Percentiles rank a stretch among this genome's conserved stretches.
These are phyloP conservation scores for Coemansia sp. DNA, from an alignment of 192 early-diverging fungal genomes.

Conservation along the genomic window DNA sequence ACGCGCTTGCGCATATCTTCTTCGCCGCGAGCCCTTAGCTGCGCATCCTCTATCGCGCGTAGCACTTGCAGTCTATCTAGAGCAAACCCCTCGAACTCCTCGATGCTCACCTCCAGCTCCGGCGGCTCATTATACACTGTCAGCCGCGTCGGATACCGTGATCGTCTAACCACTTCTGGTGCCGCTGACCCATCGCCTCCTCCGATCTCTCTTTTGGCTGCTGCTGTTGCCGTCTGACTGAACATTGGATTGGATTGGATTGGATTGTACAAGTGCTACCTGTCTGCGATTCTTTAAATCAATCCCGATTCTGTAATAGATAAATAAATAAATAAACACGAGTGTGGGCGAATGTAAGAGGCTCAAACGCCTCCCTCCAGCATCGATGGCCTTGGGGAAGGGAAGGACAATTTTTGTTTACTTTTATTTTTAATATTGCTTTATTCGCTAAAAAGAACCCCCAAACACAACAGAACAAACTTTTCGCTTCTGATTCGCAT, in stretches of 20 bases:
- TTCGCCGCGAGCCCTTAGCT: slow-evolving; percentile 65
- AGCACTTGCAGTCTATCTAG: slow-evolving; percentile 68
- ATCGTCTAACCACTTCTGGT: slow-evolving; percentile 51
- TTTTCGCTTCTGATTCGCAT: neutral
- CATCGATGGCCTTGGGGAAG: no score
- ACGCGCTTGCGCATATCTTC: slow-evolving; percentile 61
- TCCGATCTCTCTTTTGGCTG: slow-evolving; percentile 18
- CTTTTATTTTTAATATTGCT: neutral
- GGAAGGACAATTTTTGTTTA: neutral
- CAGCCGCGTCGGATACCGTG: slow-evolving; percentile 48
- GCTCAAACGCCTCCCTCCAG: neutral
- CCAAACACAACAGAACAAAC: no score
- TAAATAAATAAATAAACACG: neutral
- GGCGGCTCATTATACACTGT: slow-evolving; percentile 41
- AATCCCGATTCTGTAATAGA: neutral
- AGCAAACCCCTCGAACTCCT: slow-evolving; percentile 57
- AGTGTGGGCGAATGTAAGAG: neutral
- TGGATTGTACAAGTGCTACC: neutral
- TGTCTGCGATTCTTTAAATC: neutral
- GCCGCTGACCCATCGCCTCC: slow-evolving; percentile 17
- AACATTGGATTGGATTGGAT: slow-evolving; percentile 38
- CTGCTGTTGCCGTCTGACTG: slow-evolving; percentile 25
- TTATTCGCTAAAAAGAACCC: neutral
- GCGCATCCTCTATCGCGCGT: slow-evolving; percentile 78
- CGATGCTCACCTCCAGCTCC: slow-evolving; percentile 52